phyloP scores from a whole-genome alignment of 768 basidiomycete genomes.

The Termitomyces sp. region DNA sequence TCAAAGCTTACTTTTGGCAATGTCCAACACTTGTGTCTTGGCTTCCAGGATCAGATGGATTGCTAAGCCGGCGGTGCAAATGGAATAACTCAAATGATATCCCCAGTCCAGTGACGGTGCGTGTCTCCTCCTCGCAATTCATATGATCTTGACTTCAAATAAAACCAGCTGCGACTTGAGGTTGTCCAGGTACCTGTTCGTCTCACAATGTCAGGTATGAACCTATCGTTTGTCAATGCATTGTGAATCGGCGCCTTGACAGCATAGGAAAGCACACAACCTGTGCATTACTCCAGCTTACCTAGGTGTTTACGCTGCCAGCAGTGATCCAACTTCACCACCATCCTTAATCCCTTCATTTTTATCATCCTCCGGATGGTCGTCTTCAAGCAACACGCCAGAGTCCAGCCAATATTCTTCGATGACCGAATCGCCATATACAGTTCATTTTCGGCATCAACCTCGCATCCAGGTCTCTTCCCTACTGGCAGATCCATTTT shows the following conservation, averaged over 20 bases:
- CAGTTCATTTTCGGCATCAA: constrained; percentile 31
- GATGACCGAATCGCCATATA: constrained; percentile 28
- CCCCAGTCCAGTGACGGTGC: constrained; percentile 19
- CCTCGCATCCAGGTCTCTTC: constrained; percentile 56
- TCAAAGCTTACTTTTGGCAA: constrained; percentile 5
- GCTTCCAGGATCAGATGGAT: background rate
- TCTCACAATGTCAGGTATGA: constrained; percentile 21
- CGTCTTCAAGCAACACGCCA: constrained; percentile 34
- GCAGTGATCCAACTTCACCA: constrained; percentile 45
- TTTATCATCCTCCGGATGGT: constrained; percentile 30
- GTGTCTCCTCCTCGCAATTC: constrained; percentile 8
- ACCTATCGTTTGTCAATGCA: constrained; percentile 17
- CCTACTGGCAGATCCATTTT: constrained; percentile 47
- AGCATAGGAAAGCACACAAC: background rate
- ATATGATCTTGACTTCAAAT: constrained; percentile 12
- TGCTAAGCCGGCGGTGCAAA: constrained; percentile 9
- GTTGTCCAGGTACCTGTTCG: constrained; percentile 16
- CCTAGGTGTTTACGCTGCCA: background rate
- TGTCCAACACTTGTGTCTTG: constrained; percentile 8
- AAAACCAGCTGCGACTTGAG: constrained; percentile 11
- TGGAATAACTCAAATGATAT: constrained; percentile 12
- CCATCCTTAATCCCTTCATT: constrained; percentile 35
- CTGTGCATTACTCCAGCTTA: background rate
- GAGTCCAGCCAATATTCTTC: constrained; percentile 37
- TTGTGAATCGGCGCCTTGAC: constrained; percentile 10